A percentile compares a stretch with the other conserved stretches of the same genome.
Evolutionary conservation across 2,329 filamentous ascomycete genomes (phyloP).

Genomic region (Calonectria leucothoes): DNA sequence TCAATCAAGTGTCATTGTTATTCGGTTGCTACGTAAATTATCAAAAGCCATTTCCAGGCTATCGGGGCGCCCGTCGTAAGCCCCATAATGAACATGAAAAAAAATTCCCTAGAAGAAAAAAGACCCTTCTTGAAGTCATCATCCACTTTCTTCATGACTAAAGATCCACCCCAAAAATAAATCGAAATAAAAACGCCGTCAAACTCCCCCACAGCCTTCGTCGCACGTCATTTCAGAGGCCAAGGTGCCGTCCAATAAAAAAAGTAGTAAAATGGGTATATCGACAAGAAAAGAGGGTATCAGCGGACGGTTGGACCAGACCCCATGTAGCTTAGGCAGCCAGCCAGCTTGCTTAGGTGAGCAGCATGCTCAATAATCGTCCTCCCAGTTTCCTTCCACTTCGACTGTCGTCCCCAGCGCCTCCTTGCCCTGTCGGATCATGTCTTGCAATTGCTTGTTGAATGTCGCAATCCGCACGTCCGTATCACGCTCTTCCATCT

Average conservation of each 20-base stretch:
- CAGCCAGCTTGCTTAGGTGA: neutral
- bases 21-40: neutral
- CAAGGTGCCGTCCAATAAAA: constrained; percentile 11
- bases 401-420: constrained; percentile 82
- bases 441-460: constrained; percentile 81
- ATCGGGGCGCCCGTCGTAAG: neutral
- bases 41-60: neutral
- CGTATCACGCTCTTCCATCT: constrained; percentile 79
- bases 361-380: constrained; percentile 46
- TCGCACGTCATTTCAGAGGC: neutral
- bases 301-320: constrained; percentile 2
- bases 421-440: constrained; percentile 91
- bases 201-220: constrained; percentile 14
- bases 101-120: neutral
- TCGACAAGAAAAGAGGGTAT: constrained; percentile 21
- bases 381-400: constrained; percentile 61
- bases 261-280: constrained; percentile 5
- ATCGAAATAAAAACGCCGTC: neutral
- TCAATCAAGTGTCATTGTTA: neutral
- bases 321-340: too few relatives aligned
- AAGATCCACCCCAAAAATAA: constrained; percentile 2
- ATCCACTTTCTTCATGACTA: neutral
- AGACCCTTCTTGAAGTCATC: neutral
- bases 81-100: constrained; percentile 10
- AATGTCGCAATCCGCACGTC: constrained; percentile 84